phyloP scores from a whole-genome alignment of 768 basidiomycete species.

The Boletales sp. region DNA sequence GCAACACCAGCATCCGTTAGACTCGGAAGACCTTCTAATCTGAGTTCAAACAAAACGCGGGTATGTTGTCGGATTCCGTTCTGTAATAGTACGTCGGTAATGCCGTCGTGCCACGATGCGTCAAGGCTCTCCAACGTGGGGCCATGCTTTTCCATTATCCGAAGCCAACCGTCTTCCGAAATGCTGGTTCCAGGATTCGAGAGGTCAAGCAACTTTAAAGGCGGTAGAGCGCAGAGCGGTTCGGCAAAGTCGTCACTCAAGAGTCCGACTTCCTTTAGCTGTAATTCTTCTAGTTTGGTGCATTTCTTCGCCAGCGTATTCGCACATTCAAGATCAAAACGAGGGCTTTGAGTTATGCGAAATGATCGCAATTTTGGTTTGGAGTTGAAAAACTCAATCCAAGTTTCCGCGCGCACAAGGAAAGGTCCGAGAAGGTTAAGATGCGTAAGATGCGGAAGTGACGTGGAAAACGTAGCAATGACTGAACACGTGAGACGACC shows the following conservation, averaged over 20 bases:
- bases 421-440: slow-evolving; percentile 87
- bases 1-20: slow-evolving; percentile 72
- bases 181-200: slow-evolving; percentile 56
- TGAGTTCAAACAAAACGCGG: slow-evolving; percentile 47
- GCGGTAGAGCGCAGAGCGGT: slow-evolving; percentile 36
- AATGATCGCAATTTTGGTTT: slow-evolving; percentile 67
- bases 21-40: slow-evolving; percentile 51
- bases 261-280: slow-evolving; percentile 74
- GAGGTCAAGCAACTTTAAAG: slow-evolving; percentile 64
- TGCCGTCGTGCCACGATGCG: slow-evolving; percentile 62
- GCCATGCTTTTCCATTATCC: slow-evolving; percentile 55
- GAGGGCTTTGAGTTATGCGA: slow-evolving; percentile 79
- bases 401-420: slow-evolving; percentile 68
- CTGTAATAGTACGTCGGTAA: slow-evolving; percentile 59
- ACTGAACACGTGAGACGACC: slow-evolving; percentile 72
- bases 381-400: slow-evolving; percentile 70
- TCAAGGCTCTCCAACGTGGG: slow-evolving; percentile 55
- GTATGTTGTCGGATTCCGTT: slow-evolving; percentile 55
- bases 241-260: slow-evolving; percentile 64
- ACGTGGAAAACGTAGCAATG: slow-evolving; percentile 54
- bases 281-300: slow-evolving; percentile 60
- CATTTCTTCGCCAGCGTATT: slow-evolving; percentile 50
- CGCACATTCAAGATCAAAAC: slow-evolving; percentile 74
- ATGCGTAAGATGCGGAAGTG: slow-evolving; percentile 62
- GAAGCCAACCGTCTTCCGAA: slow-evolving; percentile 52